Evolutionary conservation across 1,284 basidiomycete genomes (phyloP), one percentile per base, ranked within the genome.

Genomic region (Cutaneotrichosporon spelunceum): DNA sequence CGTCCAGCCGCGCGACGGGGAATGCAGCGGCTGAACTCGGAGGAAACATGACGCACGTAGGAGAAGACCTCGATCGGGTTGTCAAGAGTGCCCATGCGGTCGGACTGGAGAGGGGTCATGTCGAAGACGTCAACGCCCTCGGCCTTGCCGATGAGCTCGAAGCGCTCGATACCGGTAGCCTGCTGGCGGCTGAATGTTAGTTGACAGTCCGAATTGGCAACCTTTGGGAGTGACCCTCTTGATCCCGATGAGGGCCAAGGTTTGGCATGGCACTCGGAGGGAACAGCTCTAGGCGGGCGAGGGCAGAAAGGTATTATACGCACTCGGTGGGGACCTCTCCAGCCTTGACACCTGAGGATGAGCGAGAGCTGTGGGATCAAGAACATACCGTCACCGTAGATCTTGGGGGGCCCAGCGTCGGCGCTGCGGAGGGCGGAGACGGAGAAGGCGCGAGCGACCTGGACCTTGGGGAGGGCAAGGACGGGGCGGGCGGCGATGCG

Each of bases 141-240:
- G 74, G 93, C 83, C 70, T 90, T 88, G 74, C 90, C 91, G 63
- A 97, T 81, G 56, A 96, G 83, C 82, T 99, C 91, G 77, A 94
- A 87, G 80, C 95, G 91, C 81, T 97, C 94, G 64, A 97, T 84
- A 87, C 95, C 94, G 69, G 95, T 99, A 30, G 94, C 86, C 82
- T 99, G 95, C 71, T 90, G 84, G 74, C 89, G 84, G 81, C 78
- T 79, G 64, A 47, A 30, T 29, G 45, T 47, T 24, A 47, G 45
- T 26, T 26, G 16, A 4, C 5, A 11, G n/a, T 33, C 42, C 21
- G 53, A 26, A 50, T 50, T 50, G 27, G 11, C 48, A 50, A 29
- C 48, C 16, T 27, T 30, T 16, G 19, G 11, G 4, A 33, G 8
- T 26, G 27, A 50, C 26, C 48, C 48, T 26, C 27, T n/a, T 6